Percentiles rank a stretch among this genome's conserved stretches.
Conservation (phyloP, 352 stramenopile genomes). For the Globisporangium canariense region DNA sequence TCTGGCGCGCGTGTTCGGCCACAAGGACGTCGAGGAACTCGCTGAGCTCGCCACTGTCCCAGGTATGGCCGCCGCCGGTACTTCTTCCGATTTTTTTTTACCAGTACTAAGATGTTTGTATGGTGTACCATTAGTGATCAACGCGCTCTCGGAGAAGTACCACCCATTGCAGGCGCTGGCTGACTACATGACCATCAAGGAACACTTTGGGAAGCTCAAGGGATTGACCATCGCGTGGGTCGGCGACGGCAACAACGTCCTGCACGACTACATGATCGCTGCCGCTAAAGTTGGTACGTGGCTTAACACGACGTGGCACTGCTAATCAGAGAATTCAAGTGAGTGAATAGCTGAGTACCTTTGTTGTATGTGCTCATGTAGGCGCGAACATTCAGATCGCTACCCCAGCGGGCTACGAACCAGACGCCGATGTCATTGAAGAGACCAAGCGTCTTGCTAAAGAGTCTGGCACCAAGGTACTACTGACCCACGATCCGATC, state of each 20-base stretch:
- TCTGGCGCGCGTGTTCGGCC: constrained; percentile 94
- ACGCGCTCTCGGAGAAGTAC: constrained; percentile 97
- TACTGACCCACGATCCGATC: constrained; percentile 87
- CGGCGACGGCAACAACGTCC: constrained; percentile 97
- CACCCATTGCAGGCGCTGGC: constrained; percentile 98
- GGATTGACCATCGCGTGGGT: constrained; percentile 96
- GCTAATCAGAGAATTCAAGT: too few species aligned
- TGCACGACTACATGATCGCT: constrained; percentile 97
- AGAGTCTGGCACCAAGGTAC: constrained; percentile 61
- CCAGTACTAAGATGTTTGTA: background rate
- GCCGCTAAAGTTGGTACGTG: constrained; percentile 79
- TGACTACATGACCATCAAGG: constrained; percentile 96
- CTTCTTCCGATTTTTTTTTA: background rate
- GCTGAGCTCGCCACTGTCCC: constrained; percentile 89
- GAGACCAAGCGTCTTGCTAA: constrained; percentile 87
- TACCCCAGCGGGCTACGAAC: constrained; percentile 92
- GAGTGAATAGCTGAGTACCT: background rate
- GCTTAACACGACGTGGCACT: background rate
- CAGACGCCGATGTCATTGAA: constrained; percentile 86
- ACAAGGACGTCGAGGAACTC: constrained; percentile 89
- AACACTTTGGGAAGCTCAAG: constrained; percentile 83
- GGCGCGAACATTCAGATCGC: constrained; percentile 93
- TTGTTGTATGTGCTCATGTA: background rate
- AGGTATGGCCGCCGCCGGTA: constrained; percentile 12
- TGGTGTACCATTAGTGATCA: constrained; percentile 86